Conservation (phyloP, 2,329 filamentous ascomycete genomes). For the Thermomyces lanuginosus region DNA sequence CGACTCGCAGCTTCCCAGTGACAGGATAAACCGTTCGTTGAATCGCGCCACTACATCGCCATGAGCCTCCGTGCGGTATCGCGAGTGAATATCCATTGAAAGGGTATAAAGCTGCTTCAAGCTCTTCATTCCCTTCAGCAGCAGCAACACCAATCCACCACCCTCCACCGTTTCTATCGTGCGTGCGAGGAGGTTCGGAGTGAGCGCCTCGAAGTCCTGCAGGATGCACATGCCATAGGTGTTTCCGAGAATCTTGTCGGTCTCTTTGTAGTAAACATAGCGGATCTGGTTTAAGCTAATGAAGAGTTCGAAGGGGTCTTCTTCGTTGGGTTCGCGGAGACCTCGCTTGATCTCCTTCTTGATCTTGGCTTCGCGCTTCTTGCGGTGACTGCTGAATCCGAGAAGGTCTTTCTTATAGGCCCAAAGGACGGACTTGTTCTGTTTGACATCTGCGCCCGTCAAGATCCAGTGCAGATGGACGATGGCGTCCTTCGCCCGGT, state of each 20-base stretch:
- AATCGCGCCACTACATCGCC: constrained; percentile 88
- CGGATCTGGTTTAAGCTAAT: constrained; percentile 92
- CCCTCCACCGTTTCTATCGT: constrained; percentile 97
- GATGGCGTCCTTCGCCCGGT: constrained; percentile 89
- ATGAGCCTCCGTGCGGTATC: constrained; percentile 92
- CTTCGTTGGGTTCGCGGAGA: constrained; percentile 75
- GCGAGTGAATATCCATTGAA: constrained; percentile 93
- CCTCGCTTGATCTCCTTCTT: constrained; percentile 96
- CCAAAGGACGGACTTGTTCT: constrained; percentile 94
- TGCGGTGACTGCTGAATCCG: constrained; percentile 86
- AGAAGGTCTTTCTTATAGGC: constrained; percentile 97
- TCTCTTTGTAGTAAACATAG: constrained; percentile 99
- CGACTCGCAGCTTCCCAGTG: constrained; percentile 82
- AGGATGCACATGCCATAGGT: constrained; percentile 97
- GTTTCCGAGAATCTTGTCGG: constrained; percentile 94
- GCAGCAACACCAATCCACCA: constrained; percentile 73
- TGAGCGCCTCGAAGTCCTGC: constrained; percentile 95
- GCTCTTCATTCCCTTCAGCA: constrained; percentile 92
- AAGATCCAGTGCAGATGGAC: constrained; percentile 90
- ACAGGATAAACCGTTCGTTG: constrained; percentile 94
- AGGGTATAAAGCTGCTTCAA: constrained; percentile 93
- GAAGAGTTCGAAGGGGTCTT: constrained; percentile 95
- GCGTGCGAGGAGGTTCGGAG: constrained; percentile 85
- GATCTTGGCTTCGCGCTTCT: constrained; percentile 96
- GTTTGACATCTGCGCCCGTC: constrained; percentile 73